Conservation (phyloP, 306 rosid species). For the Aeschynomene evenia region DNA sequence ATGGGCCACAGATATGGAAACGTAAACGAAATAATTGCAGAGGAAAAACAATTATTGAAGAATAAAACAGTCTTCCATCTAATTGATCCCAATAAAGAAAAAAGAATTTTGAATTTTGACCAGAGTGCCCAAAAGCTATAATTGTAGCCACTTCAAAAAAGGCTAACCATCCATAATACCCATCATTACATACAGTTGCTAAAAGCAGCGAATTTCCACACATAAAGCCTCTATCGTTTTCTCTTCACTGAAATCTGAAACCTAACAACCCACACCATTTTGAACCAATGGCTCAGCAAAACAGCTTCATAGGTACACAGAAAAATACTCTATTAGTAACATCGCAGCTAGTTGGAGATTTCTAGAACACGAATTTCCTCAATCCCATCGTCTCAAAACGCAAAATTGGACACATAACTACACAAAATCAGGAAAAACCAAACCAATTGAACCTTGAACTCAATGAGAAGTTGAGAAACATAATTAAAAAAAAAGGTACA, state of each 20-base stretch:
- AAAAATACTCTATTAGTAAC: constrained; percentile 9
- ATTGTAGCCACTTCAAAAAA: neutral
- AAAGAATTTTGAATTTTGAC: neutral
- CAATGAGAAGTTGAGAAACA: neutral
- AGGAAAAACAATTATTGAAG: neutral
- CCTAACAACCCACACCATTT: constrained; percentile 9
- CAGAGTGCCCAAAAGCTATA: constrained; percentile 7
- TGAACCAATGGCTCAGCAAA: neutral
- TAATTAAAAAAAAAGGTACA: neutral
- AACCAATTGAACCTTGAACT: neutral
- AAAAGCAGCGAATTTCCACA: constrained; percentile 9
- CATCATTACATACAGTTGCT: neutral
- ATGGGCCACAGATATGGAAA: neutral
- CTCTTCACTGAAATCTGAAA: neutral
- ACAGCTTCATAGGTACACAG: neutral
- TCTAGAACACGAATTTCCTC: constrained; percentile 2
- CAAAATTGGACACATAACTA: neutral
- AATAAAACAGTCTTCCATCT: neutral
- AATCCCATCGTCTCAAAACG: neutral
- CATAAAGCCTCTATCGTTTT: neutral
- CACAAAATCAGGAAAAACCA: neutral
- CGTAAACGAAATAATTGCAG: constrained; percentile 1
- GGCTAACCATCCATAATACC: neutral
- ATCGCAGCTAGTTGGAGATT: neutral
- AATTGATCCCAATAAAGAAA: neutral